Conservation (phyloP, 768 basidiomycete species). For the Collybia mongolica region DNA sequence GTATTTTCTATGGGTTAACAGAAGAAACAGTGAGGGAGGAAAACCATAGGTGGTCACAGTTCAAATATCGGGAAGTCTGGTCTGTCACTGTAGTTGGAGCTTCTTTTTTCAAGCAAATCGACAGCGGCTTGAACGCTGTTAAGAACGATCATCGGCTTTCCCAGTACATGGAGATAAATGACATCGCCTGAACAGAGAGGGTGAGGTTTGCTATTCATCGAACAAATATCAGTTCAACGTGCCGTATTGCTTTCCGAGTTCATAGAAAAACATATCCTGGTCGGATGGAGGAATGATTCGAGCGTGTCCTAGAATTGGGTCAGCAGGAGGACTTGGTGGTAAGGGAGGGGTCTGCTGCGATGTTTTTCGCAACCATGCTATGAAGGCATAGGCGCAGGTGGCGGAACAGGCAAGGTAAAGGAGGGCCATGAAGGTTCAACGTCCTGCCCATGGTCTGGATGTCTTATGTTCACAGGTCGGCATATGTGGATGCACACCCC, state of each 20-base stretch:
- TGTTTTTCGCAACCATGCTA: too few species aligned
- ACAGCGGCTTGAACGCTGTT: constrained; percentile 14
- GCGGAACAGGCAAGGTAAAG: too few species aligned
- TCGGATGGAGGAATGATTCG: constrained; percentile 16
- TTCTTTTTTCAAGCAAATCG: constrained; percentile 19
- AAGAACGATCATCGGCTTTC: constrained; percentile 20
- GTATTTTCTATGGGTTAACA: neutral
- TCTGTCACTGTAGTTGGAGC: constrained; percentile 10
- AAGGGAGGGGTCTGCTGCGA: constrained; percentile 4
- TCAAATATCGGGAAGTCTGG: neutral
- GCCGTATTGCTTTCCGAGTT: constrained; percentile 24
- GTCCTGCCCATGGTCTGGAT: too few species aligned
- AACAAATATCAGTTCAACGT: neutral
- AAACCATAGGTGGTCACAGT: constrained; percentile 1
- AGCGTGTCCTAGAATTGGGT: constrained; percentile 26
- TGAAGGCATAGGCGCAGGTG: too few species aligned
- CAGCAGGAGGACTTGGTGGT: constrained; percentile 22
- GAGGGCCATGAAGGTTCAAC: too few species aligned
- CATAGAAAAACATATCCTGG: constrained; percentile 14
- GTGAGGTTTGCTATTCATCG: neutral
- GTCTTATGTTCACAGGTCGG: too few species aligned
- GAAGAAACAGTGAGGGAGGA: neutral
- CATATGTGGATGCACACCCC: too few species aligned
- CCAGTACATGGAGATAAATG: constrained; percentile 18
- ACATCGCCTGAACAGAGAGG: constrained; percentile 11